Evolutionary conservation across 202 grass and related monocot genomes (phyloP).

Genomic region (Cymbopogon flexuosus): DNA sequence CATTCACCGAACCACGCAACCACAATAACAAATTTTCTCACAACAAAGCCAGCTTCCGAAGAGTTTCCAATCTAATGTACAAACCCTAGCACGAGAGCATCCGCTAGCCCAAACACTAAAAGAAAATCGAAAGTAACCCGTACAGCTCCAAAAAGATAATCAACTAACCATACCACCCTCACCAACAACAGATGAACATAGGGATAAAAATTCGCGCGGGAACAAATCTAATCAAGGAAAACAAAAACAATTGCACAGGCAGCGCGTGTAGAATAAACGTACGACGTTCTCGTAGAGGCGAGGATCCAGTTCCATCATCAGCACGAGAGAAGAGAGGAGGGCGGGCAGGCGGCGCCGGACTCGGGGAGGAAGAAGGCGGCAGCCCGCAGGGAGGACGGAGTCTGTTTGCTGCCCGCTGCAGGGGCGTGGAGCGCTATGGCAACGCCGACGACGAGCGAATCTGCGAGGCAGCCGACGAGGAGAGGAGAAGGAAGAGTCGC

Average conservation of each 20-base stretch:
- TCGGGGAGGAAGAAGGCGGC: background rate
- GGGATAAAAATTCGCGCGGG: background rate
- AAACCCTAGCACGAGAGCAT: constrained; percentile 32
- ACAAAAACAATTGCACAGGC: background rate
- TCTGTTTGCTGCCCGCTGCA: too few relatives aligned
- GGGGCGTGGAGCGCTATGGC: too few relatives aligned
- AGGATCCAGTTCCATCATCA: constrained; percentile 80
- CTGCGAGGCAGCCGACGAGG: too few relatives aligned
- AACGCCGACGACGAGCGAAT: too few relatives aligned
- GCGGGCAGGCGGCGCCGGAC: constrained; percentile 6
- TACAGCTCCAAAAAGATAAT: background rate
- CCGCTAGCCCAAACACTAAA: background rate
- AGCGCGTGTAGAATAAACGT: constrained; percentile 2
- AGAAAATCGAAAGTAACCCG: background rate
- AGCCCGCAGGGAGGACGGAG: too few relatives aligned
- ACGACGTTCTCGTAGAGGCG: constrained; percentile 76
- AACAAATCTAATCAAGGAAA: constrained; percentile 10
- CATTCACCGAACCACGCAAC: background rate
- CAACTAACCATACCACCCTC: background rate
- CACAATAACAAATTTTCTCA: background rate
- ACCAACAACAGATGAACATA: background rate
- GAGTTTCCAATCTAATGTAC: background rate
- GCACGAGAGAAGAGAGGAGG: constrained; percentile 11
- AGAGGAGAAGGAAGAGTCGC: too few relatives aligned
- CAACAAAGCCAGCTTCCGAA: background rate